Conservation (phyloP, 2,329 filamentous ascomycete genomes). For the Neonectria punicea region DNA sequence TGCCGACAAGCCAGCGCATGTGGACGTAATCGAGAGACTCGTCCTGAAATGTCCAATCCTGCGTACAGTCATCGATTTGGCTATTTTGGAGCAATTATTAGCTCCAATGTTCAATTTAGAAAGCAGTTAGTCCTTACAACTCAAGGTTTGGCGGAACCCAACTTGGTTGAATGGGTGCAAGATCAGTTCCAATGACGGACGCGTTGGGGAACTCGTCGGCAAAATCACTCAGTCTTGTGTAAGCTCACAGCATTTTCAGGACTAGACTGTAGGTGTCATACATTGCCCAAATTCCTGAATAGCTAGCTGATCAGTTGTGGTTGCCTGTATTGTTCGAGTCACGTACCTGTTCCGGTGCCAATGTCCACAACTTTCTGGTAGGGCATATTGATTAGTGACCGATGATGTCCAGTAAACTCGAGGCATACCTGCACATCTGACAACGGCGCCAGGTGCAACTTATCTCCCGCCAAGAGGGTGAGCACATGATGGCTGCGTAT, state of each 20-base stretch:
- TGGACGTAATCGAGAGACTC: conserved; percentile 33
- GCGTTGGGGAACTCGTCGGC: not conserved
- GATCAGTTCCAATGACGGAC: not conserved
- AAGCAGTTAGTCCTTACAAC: conserved; percentile 1
- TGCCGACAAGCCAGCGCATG: conserved; percentile 31
- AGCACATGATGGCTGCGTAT: not conserved
- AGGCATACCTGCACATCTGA: not conserved
- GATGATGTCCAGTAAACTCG: not conserved
- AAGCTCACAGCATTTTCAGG: not conserved
- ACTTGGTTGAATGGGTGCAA: not conserved
- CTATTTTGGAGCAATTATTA: not conserved
- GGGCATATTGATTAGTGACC: not conserved
- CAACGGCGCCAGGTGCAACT: not conserved
- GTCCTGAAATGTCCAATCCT: conserved; percentile 29
- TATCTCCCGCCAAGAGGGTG: not conserved
- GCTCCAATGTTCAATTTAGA: too few species aligned
- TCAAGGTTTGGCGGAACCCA: conserved; percentile 6
- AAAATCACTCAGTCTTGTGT: not conserved
- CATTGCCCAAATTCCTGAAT: not conserved
- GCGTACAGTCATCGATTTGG: conserved; percentile 34
- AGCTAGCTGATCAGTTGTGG: not conserved
- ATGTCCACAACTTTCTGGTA: not conserved
- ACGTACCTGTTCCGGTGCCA: not conserved
- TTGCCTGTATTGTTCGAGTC: too few species aligned
- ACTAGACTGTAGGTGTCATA: not conserved